Base-by-base conservation (phyloP, 2,329 filamentous ascomycete genomes). In the Colletotrichum tanaceti region DNA sequence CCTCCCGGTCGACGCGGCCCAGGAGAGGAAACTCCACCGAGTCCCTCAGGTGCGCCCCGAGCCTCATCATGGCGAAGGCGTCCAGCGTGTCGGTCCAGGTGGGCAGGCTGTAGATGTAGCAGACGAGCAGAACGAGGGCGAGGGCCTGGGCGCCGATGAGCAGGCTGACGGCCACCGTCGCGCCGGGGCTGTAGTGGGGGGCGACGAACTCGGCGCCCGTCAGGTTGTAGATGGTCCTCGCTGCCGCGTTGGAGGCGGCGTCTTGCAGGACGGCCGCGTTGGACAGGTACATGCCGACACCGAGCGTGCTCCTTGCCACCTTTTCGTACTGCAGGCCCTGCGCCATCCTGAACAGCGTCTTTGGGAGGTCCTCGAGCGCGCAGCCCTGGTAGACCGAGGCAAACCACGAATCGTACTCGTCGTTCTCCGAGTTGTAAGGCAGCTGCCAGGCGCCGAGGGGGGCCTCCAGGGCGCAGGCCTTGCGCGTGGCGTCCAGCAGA, bases 71-170 rank as follows among this genome's bases (percentile, higher is more conserved):
- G 46, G 69, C 66, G 24, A 66, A 65, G 16, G 61, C 62, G 24
- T 71, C 61, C 47, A 71, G 47, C 6, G 66, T 71, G 32, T 65
- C 47, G 14, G 69, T 70, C 69, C 69, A 70, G 4, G 66, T 71
- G 5, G 65, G 61, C n/a, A 66, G 52, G 39, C 61, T 70, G 57
- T 66, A 71, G 24, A 70, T 63, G 53, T 71, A 71, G 46, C 52
- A 60, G 14, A 58, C 52, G n/a, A 71, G 66, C 6, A 66, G 32
- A 4, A 50, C 10, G 11, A 71, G 61, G 20, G 58, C 46, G n/a
- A 71, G 13, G 3, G 47, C 66, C 5, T 71, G 69, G 9, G 69
- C 22, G 47, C 46, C 43, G n/a, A 71, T 65, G 9, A 71, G 58
- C n/a, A 39, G 10, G 53, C 66, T 71, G 28, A 70, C 44, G 18